A percentile compares a stretch with the other conserved stretches of the same genome.
Evolutionary conservation across 352 stramenopile species (phyloP).

Genomic region (Phytophthora pinifolia): DNA sequence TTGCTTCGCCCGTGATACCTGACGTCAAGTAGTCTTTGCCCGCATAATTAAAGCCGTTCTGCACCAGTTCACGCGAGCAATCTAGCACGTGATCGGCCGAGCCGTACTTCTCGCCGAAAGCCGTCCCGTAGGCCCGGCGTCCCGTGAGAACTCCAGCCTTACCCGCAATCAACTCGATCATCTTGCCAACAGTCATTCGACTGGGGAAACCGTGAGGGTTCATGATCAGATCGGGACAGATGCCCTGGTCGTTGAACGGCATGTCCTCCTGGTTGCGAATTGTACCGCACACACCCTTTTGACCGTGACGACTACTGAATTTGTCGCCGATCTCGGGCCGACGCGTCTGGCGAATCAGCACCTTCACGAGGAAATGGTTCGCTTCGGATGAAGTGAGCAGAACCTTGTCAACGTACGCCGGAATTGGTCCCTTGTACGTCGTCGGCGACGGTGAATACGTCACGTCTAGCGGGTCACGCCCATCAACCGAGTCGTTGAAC

Average conservation of each 20-base stretch:
- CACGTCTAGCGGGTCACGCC: conserved; percentile 70
- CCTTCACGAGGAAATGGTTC: conserved; percentile 98
- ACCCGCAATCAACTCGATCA: conserved; percentile 99
- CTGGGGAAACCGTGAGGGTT: conserved; percentile 99
- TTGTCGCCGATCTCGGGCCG: conserved; percentile 99
- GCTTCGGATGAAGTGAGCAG: conserved; percentile 98
- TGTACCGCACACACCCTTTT: conserved; percentile 99
- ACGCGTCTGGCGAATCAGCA: conserved; percentile 95
- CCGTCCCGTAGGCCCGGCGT: conserved; percentile 97
- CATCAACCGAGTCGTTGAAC: conserved; percentile 88
- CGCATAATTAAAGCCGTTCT: conserved; percentile 98
- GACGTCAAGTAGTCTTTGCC: conserved; percentile 98
- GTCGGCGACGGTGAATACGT: conserved; percentile 88
- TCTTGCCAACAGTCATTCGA: conserved; percentile 99
- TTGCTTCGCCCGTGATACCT: conserved; percentile 94
- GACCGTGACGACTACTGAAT: conserved; percentile 98
- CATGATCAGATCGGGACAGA: conserved; percentile 99
- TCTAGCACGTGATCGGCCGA: conserved; percentile 93
- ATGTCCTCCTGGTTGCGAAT: conserved; percentile 97
- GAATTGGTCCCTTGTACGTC: conserved; percentile 95
- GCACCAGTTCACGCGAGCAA: conserved; percentile 93
- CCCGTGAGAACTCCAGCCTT: conserved; percentile 97
- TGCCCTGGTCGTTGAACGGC: conserved; percentile 98
- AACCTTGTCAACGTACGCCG: conserved; percentile 98
- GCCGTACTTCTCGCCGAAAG: conserved; percentile 98